A percentile compares a stretch with the other conserved stretches of the same genome.
phyloP scores from a whole-genome alignment of 1,139 yeast genomes.

The Ogataea hybrid region DNA sequence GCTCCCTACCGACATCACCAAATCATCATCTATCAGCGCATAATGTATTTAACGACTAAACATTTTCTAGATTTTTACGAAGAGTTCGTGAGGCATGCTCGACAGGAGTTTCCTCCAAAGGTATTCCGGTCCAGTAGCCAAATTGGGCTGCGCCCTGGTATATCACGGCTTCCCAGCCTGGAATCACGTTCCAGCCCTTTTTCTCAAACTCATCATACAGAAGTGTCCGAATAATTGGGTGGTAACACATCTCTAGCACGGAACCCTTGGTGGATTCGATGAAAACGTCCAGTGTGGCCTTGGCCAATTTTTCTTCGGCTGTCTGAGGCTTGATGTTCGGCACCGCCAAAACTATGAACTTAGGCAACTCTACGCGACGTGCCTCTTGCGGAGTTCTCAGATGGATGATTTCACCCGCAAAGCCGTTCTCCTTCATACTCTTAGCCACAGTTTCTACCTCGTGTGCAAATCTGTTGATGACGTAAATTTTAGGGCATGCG shows the following conservation, averaged over 20 bases:
- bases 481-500: slow-evolving; percentile 2
- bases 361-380: not conserved
- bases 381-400: slow-evolving; percentile 2
- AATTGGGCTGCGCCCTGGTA: slow-evolving; percentile 14
- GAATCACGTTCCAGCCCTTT: slow-evolving; percentile 12
- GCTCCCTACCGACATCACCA: slow-evolving; percentile 2
- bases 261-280: slow-evolving; percentile 3
- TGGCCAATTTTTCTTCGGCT: slow-evolving; percentile 1
- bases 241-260: slow-evolving; percentile 13
- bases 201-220: slow-evolving; percentile 9
- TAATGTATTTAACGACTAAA: not conserved
- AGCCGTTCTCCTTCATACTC: slow-evolving; percentile 3
- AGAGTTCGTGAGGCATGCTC: slow-evolving; percentile 1
- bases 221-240: slow-evolving; percentile 8
- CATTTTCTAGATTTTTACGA: slow-evolving; percentile 1
- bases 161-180: slow-evolving; percentile 13
- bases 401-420: slow-evolving; percentile 1
- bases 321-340: slow-evolving; percentile 3
- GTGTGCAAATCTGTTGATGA: slow-evolving; percentile 1
- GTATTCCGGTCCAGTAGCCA: slow-evolving; percentile 8
- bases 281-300: slow-evolving; percentile 1
- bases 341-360: slow-evolving; percentile 3
- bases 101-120: slow-evolving; percentile 5
- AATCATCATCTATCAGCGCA: not conserved
- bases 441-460: slow-evolving; percentile 1